Base-by-base conservation (phyloP, 1,139 yeast species). In the Yamadazyma sp. region DNA sequence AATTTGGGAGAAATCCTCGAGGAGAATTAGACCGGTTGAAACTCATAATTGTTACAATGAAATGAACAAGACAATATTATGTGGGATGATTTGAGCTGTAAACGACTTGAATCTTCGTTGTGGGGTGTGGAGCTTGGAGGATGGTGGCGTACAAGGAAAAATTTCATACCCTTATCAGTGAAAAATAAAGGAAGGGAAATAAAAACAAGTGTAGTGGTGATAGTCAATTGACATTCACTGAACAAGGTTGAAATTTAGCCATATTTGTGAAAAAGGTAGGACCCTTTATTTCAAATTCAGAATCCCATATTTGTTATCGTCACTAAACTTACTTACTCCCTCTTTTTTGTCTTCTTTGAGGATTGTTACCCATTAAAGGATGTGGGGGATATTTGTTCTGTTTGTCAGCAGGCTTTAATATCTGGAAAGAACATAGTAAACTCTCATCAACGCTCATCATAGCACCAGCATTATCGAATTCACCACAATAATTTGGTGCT, bases 401-500 rank as follows among this genome's bases (percentile, higher is more conserved):
- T 77, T 92, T 92, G 64, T 92, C 98, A 36, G 98, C 97, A 27
- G 98, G 98, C 67, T 92, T 92, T 63, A 92, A 79, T 57, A 92
- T 91, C 69, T 92, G 98, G 85, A 92, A 92, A 14, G 97, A 89
- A 73, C 98, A 92, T 56, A 92, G 77, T 58, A 92, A 78, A 61
- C 92, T 83, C 65, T 91, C 97, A 64, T 92, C 98, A 41, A 92
- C 98, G 56, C 95, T 83, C 98, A 92, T 92, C 96, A 92, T 91
- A 28, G 98, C 98, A 55, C 98, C 98, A 8, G 97, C 97, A 62
- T 92, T 92, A 64, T 92, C 97, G 62, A 92, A 92, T 66, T 92
- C 98, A 51, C 98, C 98, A 77, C 98, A 92, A 63, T 92, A 92
- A 67, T 92, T 92, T 51, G 98, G 98, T 38, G 98, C 98, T 37